Evolutionary conservation across 805 yeast genomes (phyloP), one percentile per base, ranked within the genome.

Genomic region (Saccharomyces eubayanus): DNA sequence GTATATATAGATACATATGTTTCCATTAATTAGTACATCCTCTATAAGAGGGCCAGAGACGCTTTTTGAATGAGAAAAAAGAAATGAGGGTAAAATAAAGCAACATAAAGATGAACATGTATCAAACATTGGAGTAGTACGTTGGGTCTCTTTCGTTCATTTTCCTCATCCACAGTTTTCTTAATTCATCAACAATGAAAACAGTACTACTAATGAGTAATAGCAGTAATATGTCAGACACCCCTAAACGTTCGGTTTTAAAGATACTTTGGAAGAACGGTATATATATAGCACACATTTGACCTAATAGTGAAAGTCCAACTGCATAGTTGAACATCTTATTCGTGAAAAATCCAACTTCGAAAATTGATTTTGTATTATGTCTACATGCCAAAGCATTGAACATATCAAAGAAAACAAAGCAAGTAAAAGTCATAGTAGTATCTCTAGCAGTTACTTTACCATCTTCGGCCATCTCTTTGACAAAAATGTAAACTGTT

Each of bases 381-480:
- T 95, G 96, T 64, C 98, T 88, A 71, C 97, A 92, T 14, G 96
- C 77, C 59, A 94, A 75, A 0, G 99, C 99, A 71, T 91, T 94
- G 75, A 94, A 94, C 95, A 94, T 87, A 71, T 94, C 99, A 65
- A 84, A 94, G 53, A 92, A 76, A 10, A 94, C 99, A 72, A 94
- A 94, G 68, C 98, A 89, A 0, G 98, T 94, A 67, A 94, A 94
- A 0, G 99, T 92, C 99, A 94, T 94, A 1, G 99, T 94, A 21
- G 99, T 94, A 68, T 94, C 99, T 72, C 99, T 85, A 12, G 92
- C 85, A 2, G 97, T 90, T 53, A 92, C 84, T 57, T 79, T 80
- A 29, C 83, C 80, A 62, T 89, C 96, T 56, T 72, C 75, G 24
- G 81, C 78, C 96, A 92, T 89, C 70, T 92, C 97, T 57, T 81